phyloP scores from a whole-genome alignment of 1,284 basidiomycete genomes.

The Cronartium quercuum region DNA sequence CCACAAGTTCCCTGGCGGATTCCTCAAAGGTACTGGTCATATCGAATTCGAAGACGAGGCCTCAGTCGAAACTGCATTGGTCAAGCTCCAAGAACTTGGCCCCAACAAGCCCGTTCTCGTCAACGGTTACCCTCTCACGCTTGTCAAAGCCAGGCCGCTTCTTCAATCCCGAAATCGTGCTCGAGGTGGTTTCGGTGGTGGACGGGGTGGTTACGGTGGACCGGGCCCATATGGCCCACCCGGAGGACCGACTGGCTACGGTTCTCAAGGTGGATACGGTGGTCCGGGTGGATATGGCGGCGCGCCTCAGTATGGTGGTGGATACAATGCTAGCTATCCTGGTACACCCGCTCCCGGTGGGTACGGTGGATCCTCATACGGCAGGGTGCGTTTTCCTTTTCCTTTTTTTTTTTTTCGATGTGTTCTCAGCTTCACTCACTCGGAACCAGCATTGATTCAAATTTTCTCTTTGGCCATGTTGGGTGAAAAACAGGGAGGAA shows the following conservation, averaged over 20 bases:
- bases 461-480: too few relatives aligned
- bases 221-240: background rate
- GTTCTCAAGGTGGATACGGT: conserved; percentile 9
- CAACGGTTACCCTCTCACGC: conserved; percentile 20
- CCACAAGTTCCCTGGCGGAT: conserved; percentile 36
- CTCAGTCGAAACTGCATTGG: background rate
- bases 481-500: too few relatives aligned
- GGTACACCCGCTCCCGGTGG: background rate
- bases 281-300: conserved; percentile 5
- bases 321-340: background rate
- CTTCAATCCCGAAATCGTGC: conserved; percentile 3
- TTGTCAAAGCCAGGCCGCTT: conserved; percentile 32
- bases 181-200: background rate
- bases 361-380: background rate
- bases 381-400: background rate
- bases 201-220: conserved; percentile 2
- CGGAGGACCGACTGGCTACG: conserved; percentile 1
- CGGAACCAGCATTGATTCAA: too few relatives aligned
- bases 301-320: background rate
- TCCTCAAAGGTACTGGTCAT: conserved; percentile 34
- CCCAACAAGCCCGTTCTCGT: conserved; percentile 5
- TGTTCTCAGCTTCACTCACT: background rate
- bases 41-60: conserved; percentile 19
- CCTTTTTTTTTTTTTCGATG: background rate
- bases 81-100: conserved; percentile 13